A percentile compares a stretch with the other conserved stretches of the same genome.
Conservation (phyloP, 2,329 filamentous ascomycete genomes). For the Paecilomyces dactylethromorphus region DNA sequence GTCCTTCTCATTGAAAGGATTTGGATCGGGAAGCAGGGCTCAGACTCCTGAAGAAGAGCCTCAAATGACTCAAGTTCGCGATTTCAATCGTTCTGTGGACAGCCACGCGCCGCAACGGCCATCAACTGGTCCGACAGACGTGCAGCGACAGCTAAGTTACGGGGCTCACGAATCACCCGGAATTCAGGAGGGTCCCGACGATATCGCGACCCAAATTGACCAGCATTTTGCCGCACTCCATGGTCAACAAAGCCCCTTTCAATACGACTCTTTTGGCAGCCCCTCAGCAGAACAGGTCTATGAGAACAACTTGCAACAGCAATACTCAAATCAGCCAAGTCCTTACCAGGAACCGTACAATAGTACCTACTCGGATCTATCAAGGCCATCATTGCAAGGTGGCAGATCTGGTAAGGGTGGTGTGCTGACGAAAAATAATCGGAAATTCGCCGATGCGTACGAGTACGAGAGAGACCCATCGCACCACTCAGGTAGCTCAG, state of each 20-base stretch:
- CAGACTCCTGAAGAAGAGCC: slow-evolving; percentile 40
- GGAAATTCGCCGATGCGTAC: slow-evolving; percentile 81
- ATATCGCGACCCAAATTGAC: slow-evolving; percentile 36
- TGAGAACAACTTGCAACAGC: slow-evolving; percentile 22
- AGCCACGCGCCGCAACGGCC: slow-evolving; percentile 23
- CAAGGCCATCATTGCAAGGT: slow-evolving; percentile 37
- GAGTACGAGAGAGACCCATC: slow-evolving; percentile 58
- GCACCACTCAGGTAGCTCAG: slow-evolving; percentile 73
- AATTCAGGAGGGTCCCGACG: slow-evolving; percentile 18
- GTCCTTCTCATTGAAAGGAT: slow-evolving; percentile 58
- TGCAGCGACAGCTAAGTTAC: slow-evolving; percentile 25
- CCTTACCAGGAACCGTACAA: slow-evolving; percentile 44
- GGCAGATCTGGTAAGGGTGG: slow-evolving; percentile 38
- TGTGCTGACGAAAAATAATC: slow-evolving; percentile 76
- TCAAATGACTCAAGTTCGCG: slow-evolving; percentile 28
- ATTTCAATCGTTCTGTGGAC: slow-evolving; percentile 15
- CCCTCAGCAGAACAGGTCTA: slow-evolving; percentile 25
- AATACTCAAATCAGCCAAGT: slow-evolving; percentile 20
- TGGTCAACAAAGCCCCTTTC: slow-evolving; percentile 22
- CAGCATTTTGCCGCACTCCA: slow-evolving; percentile 35
- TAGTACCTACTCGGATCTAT: slow-evolving; percentile 31
- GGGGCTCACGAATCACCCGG: slow-evolving; percentile 25
- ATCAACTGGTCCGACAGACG: slow-evolving; percentile 27
- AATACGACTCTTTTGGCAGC: slow-evolving; percentile 19
- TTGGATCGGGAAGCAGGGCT: slow-evolving; percentile 52